A percentile compares a stretch with the other conserved stretches of the same genome.
These are phyloP conservation scores for Cytospora piceicola DNA, from an alignment of 2,329 filamentous ascomycete genomes.

Conservation along the genomic window DNA sequence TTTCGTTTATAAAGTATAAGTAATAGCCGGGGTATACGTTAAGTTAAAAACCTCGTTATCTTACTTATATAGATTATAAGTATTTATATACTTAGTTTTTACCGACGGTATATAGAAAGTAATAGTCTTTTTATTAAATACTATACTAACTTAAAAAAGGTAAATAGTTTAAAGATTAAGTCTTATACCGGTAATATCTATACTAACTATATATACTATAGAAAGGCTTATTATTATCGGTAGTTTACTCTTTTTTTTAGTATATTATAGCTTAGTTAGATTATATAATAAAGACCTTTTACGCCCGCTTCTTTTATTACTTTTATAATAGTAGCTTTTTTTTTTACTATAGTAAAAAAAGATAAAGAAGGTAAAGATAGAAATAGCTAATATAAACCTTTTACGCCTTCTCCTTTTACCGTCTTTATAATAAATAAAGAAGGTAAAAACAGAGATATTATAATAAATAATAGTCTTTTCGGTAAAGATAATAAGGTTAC, in stretches of 20 bases:
- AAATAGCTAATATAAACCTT: not conserved
- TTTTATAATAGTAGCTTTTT: not conserved
- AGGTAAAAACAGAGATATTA: not conserved
- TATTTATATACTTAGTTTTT: not conserved
- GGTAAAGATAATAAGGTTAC: not conserved
- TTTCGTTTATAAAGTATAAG: not conserved
- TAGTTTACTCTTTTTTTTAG: not conserved
- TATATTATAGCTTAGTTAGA: not conserved
- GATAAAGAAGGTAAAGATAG: no score
- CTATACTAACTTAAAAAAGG: not conserved
- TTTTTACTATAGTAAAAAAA: no score
- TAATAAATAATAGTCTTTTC: not conserved
- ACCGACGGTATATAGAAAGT: not conserved
- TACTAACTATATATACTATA: not conserved
- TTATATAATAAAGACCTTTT: not conserved
- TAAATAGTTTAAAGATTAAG: not conserved
- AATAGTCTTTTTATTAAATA: not conserved
- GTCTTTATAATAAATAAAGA: not conserved
- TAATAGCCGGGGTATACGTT: not conserved
- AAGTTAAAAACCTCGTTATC: not conserved
- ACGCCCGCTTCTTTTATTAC: not conserved
- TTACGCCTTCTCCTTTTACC: not conserved
- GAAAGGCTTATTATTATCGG: not conserved
- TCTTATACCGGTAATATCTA: not conserved
- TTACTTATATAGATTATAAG: not conserved